Evolutionary conservation across 495 filamentous ascomycete genomes (phyloP), one percentile per base, ranked within the genome.

Genomic region (Aspergillus indologenus): DNA sequence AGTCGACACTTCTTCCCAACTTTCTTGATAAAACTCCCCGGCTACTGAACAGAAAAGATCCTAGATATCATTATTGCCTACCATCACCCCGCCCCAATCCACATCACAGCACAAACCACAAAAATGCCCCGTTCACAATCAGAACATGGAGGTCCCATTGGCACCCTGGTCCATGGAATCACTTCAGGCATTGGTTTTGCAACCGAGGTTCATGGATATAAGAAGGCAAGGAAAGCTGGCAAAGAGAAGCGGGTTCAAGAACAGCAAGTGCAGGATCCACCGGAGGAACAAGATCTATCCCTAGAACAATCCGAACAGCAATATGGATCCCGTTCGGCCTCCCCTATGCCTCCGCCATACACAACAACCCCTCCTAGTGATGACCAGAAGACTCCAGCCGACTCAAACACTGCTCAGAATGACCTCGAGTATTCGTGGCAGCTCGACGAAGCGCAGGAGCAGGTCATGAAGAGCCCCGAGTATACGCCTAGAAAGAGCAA

Each of bases 121-220:
- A 57, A 42, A 7, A 57, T 57, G 54, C 5, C 26, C 42, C 53
- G 54, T 49, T 56, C 54, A 46, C 21, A 47, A 8, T 40, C 34
- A 40, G 34, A 40, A 2, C 34, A 40, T 11, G 34, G 34, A 9
- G 54, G 54, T 21, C 54, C 54, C 22, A 47, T 59, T 24, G 48
- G 56, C 5, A 46, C 19, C n/a, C 48, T 59, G 26, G 24, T 34
- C 12, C 48, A 53, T 20, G 53, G 47, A 43, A 60, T 81, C 34
- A 71, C 74, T 34, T 53, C 68, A 0, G 75, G 79, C 18, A 75
- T 82, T 53, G 79, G 77, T n/a, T 72, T 78, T 7, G 76, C 72
- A n/a, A 61, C 73, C 34, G 75, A 80, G 70, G 70, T 71, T 34
- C 58, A 67, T 59, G 61, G 66, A 40, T 57, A 72, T 45, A 64